phyloP scores from a whole-genome alignment of 345 rosid genomes.

The Gossypium turneri region DNA sequence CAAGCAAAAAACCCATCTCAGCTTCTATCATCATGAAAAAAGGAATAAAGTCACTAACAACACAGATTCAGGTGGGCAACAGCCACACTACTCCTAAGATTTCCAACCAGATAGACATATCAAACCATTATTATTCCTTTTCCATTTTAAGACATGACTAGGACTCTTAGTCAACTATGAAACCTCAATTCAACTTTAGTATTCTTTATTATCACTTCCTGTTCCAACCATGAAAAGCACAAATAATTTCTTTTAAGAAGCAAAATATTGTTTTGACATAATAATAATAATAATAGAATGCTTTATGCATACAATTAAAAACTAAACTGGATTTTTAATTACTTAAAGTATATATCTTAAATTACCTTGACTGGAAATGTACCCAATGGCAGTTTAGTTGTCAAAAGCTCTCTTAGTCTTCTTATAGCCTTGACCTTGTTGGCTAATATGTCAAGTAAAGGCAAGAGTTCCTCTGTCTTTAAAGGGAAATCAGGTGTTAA shows the following conservation, averaged over 20 bases:
- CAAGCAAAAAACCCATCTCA: not conserved
- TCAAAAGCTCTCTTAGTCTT: conserved; percentile 97
- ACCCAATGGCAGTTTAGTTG: conserved; percentile 86
- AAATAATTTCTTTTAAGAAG: not conserved
- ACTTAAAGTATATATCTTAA: not conserved
- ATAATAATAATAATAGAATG: conserved; percentile 3
- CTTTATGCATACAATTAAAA: not conserved
- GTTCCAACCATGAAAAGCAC: not conserved
- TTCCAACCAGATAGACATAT: not conserved
- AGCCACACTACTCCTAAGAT: not conserved
- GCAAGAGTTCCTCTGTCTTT: conserved; percentile 87
- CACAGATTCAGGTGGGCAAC: not conserved
- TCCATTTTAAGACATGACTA: not conserved
- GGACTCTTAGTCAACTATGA: not conserved
- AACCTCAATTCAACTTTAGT: not conserved
- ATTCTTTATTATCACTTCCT: not conserved
- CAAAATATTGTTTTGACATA: not conserved
- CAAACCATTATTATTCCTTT: not conserved
- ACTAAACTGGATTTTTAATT: conserved; percentile 1
- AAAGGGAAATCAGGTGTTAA: conserved; percentile 93
- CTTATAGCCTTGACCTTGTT: conserved; percentile 96
- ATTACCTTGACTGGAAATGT: conserved; percentile 98
- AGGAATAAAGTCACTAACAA: too few relatives aligned
- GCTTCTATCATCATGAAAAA: not conserved
- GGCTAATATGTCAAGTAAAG: conserved; percentile 94